Percentiles rank a stretch among this genome's conserved stretches.
phyloP scores from a whole-genome alignment of 352 stramenopile species.

The Phytophthora citrophthora region DNA sequence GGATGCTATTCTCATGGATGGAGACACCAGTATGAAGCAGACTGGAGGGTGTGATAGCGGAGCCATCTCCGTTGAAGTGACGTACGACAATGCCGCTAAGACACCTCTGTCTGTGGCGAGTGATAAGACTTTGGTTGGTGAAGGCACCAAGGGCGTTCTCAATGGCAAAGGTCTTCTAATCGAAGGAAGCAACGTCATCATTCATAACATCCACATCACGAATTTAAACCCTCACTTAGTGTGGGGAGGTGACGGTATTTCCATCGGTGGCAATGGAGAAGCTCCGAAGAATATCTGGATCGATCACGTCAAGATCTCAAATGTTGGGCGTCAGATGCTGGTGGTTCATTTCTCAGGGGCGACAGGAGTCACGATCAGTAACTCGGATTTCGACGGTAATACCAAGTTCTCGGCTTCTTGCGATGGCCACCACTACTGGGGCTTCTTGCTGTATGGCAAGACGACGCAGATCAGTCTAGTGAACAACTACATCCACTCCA shows the following conservation, averaged over 20 bases:
- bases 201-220: conserved; percentile 47
- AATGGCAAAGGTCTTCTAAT: conserved; percentile 39
- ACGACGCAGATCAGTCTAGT: conserved; percentile 28
- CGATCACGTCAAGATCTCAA: conserved; percentile 40
- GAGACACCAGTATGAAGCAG: conserved; percentile 24
- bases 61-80: conserved; percentile 20
- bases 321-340: conserved; percentile 34
- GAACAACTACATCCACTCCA: conserved; percentile 34
- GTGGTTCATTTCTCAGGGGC: conserved; percentile 15
- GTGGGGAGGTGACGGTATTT: conserved; percentile 32
- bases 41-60: conserved; percentile 29
- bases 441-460: conserved; percentile 25
- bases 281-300: conserved; percentile 34
- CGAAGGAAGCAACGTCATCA: conserved; percentile 35
- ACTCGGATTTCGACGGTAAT: conserved; percentile 20
- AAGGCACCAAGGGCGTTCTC: conserved; percentile 35
- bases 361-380: conserved; percentile 31
- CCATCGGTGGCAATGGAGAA: conserved; percentile 14
- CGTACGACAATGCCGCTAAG: conserved; percentile 32
- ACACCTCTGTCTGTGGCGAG: conserved; percentile 19
- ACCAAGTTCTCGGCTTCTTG: conserved; percentile 16
- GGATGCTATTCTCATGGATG: conserved; percentile 37
- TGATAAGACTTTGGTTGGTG: conserved; percentile 37
- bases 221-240: conserved; percentile 31
- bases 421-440: conserved; percentile 49